phyloP scores from a whole-genome alignment of 2,329 filamentous ascomycete genomes.

The Cercospora canescens region DNA sequence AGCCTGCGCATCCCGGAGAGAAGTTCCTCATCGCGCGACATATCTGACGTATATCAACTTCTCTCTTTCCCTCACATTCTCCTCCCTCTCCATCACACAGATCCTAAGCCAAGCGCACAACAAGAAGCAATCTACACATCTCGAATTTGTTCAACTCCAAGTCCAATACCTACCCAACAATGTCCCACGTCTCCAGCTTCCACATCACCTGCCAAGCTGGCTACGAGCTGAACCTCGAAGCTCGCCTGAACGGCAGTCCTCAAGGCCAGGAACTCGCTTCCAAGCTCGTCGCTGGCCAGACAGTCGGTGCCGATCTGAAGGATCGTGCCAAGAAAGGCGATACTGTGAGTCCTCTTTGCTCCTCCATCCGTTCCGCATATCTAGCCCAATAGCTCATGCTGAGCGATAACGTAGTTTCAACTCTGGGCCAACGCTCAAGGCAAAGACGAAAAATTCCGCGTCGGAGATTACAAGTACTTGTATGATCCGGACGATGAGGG shows the following conservation, averaged over 20 bases:
- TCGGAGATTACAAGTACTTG: not conserved
- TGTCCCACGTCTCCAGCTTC: not conserved
- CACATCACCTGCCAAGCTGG: not conserved
- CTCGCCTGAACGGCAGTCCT: not conserved
- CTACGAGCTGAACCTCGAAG: conserved; percentile 2
- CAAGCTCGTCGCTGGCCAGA: not conserved
- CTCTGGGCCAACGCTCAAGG: not conserved
- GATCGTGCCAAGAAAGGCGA: not conserved
- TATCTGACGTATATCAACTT: not conserved
- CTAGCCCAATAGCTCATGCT: not conserved
- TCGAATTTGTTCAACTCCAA: not conserved
- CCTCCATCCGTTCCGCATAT: too few relatives aligned
- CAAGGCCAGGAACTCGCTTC: not conserved
- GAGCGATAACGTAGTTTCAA: not conserved
- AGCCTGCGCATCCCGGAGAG: too few relatives aligned
- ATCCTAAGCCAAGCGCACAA: too few relatives aligned
- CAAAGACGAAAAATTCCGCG: not conserved
- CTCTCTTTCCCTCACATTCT: too few relatives aligned
- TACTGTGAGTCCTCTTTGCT: not conserved
- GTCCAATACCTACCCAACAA: not conserved
- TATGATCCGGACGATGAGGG: not conserved
- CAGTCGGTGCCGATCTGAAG: not conserved
- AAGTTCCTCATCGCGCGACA: too few relatives aligned
- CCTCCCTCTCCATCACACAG: not conserved
- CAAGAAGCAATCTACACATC: too few relatives aligned